Evolutionary conservation across 352 stramenopile genomes (phyloP).

Genomic region (Phytophthora chlamydospora): DNA sequence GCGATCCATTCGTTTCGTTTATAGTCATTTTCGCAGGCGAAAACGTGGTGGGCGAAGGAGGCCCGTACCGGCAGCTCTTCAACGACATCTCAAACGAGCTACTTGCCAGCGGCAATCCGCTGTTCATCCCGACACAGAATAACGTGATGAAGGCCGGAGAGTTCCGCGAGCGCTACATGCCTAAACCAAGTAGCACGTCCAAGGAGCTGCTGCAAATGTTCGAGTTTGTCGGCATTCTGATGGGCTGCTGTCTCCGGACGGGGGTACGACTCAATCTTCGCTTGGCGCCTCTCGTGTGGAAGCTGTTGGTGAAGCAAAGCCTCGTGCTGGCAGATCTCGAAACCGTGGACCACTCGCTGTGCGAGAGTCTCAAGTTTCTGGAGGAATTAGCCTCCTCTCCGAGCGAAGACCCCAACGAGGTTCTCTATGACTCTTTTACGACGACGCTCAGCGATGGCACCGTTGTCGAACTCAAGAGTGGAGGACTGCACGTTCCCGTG

Average conservation of each 20-base stretch:
- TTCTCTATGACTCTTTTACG: conserved; percentile 75
- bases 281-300: conserved; percentile 78
- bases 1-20: conserved; percentile 83
- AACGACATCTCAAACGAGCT: conserved; percentile 78
- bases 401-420: conserved; percentile 28
- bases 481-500: conserved; percentile 50
- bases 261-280: conserved; percentile 76
- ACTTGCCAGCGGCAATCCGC: conserved; percentile 46
- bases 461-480: conserved; percentile 62
- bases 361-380: conserved; percentile 59
- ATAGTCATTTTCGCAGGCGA: conserved; percentile 80
- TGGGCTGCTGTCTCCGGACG: conserved; percentile 82
- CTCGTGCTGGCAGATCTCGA: conserved; percentile 63
- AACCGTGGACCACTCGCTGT: conserved; percentile 62
- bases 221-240: conserved; percentile 78
- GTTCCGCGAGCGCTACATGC: conserved; percentile 70
- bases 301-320: conserved; percentile 81
- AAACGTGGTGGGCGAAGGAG: conserved; percentile 82
- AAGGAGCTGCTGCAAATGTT: conserved; percentile 71
- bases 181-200: conserved; percentile 59
- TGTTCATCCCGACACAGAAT: conserved; percentile 82
- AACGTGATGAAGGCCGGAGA: conserved; percentile 74
- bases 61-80: conserved; percentile 81
- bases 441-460: conserved; percentile 74
- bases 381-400: conserved; percentile 31